Conservation (phyloP, 2,329 filamentous ascomycete genomes). For the Clonostachys rosea region DNA sequence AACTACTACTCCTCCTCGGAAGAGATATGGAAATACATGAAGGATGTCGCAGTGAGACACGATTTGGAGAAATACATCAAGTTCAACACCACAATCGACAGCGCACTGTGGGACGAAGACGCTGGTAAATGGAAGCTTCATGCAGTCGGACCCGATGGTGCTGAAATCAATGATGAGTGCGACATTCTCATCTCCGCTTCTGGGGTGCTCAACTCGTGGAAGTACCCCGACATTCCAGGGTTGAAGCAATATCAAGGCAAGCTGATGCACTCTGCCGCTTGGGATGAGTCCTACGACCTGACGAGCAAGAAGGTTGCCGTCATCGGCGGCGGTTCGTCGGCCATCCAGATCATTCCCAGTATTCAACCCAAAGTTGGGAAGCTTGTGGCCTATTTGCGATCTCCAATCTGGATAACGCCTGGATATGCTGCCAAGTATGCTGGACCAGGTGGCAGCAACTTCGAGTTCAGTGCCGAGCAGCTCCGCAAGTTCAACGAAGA, state of each 20-base stretch:
- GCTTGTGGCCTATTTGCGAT: slow-evolving; percentile 24
- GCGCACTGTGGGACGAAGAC: slow-evolving; percentile 31
- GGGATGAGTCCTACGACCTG: slow-evolving; percentile 34
- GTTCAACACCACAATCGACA: slow-evolving; percentile 6
- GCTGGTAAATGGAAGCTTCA: slow-evolving; percentile 26
- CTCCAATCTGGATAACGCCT: slow-evolving; percentile 17
- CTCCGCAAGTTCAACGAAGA: slow-evolving; percentile 13
- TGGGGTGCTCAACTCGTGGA: slow-evolving; percentile 46
- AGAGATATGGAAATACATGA: slow-evolving; percentile 12
- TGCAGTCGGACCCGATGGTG: slow-evolving; percentile 23
- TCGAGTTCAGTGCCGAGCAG: background rate
- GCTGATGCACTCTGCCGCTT: slow-evolving; percentile 45
- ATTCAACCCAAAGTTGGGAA: slow-evolving; percentile 24
- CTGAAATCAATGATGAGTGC: slow-evolving; percentile 18
- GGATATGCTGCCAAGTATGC: slow-evolving; percentile 15
- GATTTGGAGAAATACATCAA: slow-evolving; percentile 7
- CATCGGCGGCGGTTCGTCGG: slow-evolving; percentile 47
- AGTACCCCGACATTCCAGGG: slow-evolving; percentile 46
- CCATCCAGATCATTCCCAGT: slow-evolving; percentile 42
- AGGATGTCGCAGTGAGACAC: slow-evolving; percentile 9
- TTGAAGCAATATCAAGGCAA: slow-evolving; percentile 41
- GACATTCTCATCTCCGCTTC: slow-evolving; percentile 37
- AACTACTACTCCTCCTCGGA: slow-evolving; percentile 3
- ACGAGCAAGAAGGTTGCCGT: slow-evolving; percentile 37
- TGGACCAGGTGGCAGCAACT: slow-evolving; percentile 15